Conservation (phyloP, 2,329 filamentous ascomycete genomes). For the Macrophomina tecta region DNA sequence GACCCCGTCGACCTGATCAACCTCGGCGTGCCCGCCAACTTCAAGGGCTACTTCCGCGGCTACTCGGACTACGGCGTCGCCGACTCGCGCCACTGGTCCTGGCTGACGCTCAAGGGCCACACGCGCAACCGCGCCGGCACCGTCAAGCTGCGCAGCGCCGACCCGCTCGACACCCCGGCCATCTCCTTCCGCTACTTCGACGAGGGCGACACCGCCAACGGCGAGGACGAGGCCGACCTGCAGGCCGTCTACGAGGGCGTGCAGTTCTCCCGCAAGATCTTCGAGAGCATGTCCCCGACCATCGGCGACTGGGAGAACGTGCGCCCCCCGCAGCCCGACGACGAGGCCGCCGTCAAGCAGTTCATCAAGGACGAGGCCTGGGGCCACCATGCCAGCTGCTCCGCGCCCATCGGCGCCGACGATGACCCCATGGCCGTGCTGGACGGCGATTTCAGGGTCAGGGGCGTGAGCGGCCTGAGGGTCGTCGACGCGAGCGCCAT, state of each 20-base stretch:
- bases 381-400: constrained; percentile 64
- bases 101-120: constrained; percentile 66
- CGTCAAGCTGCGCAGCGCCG: constrained; percentile 64
- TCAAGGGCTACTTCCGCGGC: constrained; percentile 62
- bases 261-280: constrained; percentile 54
- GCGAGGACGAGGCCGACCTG: constrained; percentile 56
- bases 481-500: constrained; percentile 69
- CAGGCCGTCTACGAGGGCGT: constrained; percentile 63
- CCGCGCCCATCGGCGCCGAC: constrained; percentile 61
- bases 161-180: constrained; percentile 68
- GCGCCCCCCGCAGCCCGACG: constrained; percentile 49
- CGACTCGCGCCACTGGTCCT: constrained; percentile 51
- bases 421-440: constrained; percentile 62
- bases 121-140: constrained; percentile 66
- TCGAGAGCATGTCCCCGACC: constrained; percentile 31
- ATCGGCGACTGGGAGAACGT: constrained; percentile 50
- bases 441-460: constrained; percentile 63
- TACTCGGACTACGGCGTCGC: constrained; percentile 55
- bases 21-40: constrained; percentile 61
- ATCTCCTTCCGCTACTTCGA: constrained; percentile 56
- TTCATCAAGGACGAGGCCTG: constrained; percentile 37
- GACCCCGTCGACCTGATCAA: constrained; percentile 61
- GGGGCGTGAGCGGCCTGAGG: constrained; percentile 60
- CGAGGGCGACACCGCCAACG: constrained; percentile 44
- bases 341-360: constrained; percentile 49